phyloP scores from a whole-genome alignment of 2,329 filamentous ascomycete genomes.

The Neurospora crassa region DNA sequence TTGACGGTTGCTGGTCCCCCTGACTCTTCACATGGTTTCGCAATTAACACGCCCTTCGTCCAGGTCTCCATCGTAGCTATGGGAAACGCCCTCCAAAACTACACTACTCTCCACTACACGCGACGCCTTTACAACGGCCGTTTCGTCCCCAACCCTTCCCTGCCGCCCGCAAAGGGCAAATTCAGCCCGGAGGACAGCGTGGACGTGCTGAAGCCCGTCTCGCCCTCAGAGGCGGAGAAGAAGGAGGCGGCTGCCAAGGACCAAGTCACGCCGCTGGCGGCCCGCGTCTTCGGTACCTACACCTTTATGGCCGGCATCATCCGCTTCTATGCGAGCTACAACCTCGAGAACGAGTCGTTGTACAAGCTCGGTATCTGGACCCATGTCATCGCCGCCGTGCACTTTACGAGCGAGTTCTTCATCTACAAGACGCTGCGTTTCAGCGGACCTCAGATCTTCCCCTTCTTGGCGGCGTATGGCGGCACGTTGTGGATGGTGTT shows the following conservation, averaged over 20 bases:
- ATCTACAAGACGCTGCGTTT: conserved; percentile 67
- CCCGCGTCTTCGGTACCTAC: conserved; percentile 80
- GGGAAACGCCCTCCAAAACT: conserved; percentile 78
- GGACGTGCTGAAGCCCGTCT: conserved; percentile 39
- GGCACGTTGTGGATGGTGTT: conserved; percentile 51
- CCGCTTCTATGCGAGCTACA: conserved; percentile 74
- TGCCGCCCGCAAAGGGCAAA: conserved; percentile 29
- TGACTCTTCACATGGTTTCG: not conserved
- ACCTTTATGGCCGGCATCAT: conserved; percentile 70
- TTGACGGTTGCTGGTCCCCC: not conserved
- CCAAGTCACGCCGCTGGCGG: conserved; percentile 64
- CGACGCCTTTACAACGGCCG: conserved; percentile 74
- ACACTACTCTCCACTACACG: conserved; percentile 69
- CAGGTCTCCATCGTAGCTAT: conserved; percentile 77
- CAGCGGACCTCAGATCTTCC: conserved; percentile 45
- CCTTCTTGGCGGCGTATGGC: conserved; percentile 36
- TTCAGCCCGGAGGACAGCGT: conserved; percentile 44
- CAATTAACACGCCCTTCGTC: conserved; percentile 6
- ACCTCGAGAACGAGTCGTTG: conserved; percentile 60
- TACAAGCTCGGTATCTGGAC: conserved; percentile 79
- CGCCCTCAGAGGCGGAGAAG: conserved; percentile 34
- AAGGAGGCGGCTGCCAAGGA: conserved; percentile 28
- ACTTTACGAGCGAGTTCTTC: conserved; percentile 74
- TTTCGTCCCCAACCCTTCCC: conserved; percentile 41
- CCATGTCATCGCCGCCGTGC: conserved; percentile 65